Conservation (phyloP, 371 early-diverging fungal genomes). For the Batkoa obscura region DNA sequence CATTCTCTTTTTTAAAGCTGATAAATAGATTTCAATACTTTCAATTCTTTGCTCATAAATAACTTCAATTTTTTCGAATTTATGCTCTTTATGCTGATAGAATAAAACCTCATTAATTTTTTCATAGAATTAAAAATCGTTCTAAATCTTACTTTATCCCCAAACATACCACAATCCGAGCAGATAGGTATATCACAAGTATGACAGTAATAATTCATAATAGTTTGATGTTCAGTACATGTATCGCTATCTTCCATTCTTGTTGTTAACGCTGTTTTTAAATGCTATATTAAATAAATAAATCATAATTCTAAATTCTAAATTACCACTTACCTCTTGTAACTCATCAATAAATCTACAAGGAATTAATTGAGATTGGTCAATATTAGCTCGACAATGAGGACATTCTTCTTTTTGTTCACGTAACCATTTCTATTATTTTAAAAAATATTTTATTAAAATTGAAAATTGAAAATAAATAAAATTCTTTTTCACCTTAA, state of each 20-base stretch:
- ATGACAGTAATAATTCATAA: constrained; percentile 5
- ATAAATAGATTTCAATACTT: not conserved
- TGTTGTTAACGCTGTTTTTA: not conserved
- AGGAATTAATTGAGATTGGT: not conserved
- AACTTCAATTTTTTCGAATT: constrained; percentile 3
- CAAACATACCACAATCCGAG: constrained; percentile 7
- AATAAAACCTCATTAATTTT: not conserved
- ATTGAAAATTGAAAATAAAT: not conserved
- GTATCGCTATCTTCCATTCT: not conserved
- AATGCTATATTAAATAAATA: not conserved
- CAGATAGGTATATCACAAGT: constrained; percentile 5
- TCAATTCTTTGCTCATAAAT: constrained; percentile 6
- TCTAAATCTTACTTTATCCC: not conserved
- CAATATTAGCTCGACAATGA: constrained; percentile 6
- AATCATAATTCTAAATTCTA: not conserved
- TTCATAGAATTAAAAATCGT: not conserved
- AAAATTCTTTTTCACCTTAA: constrained; percentile 1
- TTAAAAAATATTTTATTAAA: not conserved
- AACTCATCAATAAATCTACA: constrained; percentile 7
- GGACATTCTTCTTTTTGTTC: constrained; percentile 7
- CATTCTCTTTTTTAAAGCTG: not conserved
- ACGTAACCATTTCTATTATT: constrained; percentile 4
- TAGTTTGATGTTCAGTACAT: constrained; percentile 3
- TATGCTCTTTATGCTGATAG: constrained; percentile 4
- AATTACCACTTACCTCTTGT: not conserved